phyloP scores from a whole-genome alignment of 495 filamentous ascomycete species.

The Emericellopsis terricola region DNA sequence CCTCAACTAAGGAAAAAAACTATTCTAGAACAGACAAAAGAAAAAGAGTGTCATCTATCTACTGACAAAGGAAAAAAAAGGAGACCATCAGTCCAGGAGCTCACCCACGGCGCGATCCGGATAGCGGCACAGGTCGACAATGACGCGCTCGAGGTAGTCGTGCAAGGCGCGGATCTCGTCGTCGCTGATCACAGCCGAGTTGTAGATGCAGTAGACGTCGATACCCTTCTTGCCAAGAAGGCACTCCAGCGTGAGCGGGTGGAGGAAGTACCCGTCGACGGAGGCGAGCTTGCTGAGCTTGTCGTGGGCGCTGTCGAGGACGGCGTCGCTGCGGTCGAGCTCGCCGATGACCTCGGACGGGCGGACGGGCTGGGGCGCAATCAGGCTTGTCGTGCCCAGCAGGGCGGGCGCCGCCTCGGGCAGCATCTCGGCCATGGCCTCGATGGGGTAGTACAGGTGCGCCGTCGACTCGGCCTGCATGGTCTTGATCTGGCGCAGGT shows the following conservation, averaged over 20 bases:
- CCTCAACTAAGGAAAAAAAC: too few relatives aligned
- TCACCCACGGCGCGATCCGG: too few relatives aligned
- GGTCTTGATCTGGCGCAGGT: conserved; percentile 12
- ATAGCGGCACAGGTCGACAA: conserved; percentile 7
- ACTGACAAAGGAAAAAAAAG: too few relatives aligned
- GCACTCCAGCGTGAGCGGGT: not conserved
- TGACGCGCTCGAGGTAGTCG: conserved; percentile 10
- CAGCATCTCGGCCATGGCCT: conserved; percentile 12
- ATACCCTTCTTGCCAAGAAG: too few relatives aligned
- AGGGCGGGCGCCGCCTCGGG: not conserved
- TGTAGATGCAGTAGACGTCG: too few relatives aligned
- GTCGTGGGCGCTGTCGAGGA: too few relatives aligned
- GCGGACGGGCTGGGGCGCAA: conserved; percentile 1
- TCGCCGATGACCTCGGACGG: too few relatives aligned
- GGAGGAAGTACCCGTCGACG: not conserved
- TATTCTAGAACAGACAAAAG: too few relatives aligned
- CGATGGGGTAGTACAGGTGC: conserved; percentile 27
- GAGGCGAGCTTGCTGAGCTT: too few relatives aligned
- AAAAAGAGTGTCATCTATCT: too few relatives aligned
- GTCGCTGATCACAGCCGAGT: not conserved
- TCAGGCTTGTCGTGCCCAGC: not conserved
- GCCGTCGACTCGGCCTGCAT: conserved; percentile 16
- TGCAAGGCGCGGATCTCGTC: not conserved
- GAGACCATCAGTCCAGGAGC: too few relatives aligned
- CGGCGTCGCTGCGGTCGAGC: too few relatives aligned